Percentiles rank a stretch among this genome's conserved stretches.
Conservation (phyloP, 2,329 filamentous ascomycete species). For the Elsinoe perseae region DNA sequence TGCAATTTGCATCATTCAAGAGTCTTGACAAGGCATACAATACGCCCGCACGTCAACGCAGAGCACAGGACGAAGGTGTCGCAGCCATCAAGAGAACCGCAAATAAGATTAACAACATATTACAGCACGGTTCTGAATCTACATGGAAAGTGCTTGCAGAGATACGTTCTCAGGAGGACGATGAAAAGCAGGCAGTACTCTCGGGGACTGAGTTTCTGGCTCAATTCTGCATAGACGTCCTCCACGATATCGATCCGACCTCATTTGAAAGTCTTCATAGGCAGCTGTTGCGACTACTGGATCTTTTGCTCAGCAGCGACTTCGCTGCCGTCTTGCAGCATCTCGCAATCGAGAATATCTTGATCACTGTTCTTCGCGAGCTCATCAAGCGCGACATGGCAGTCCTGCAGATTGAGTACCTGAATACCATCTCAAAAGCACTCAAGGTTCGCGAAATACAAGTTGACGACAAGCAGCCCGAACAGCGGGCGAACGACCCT, state of each 20-base stretch:
- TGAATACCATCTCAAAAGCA: conserved; percentile 16
- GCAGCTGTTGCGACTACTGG: conserved; percentile 21
- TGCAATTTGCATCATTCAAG: conserved; percentile 17
- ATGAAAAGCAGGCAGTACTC: neutral
- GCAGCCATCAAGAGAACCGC: conserved; percentile 71
- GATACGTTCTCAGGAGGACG: neutral
- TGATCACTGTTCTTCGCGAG: conserved; percentile 23
- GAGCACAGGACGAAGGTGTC: conserved; percentile 18
- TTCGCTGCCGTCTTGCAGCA: conserved; percentile 18
- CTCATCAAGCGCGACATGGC: conserved; percentile 21
- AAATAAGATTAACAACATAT: conserved; percentile 62
- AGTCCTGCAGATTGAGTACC: conserved; percentile 22
- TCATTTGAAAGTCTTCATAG: conserved; percentile 18
- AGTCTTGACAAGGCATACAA: neutral
- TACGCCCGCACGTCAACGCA: conserved; percentile 11
- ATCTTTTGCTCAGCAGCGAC: conserved; percentile 21
- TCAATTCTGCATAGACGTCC: conserved; percentile 20
- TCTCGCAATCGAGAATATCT: conserved; percentile 23
- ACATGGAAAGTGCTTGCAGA: conserved; percentile 48
- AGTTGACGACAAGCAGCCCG: neutral
- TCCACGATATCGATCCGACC: conserved; percentile 14
- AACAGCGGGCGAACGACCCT: neutral
- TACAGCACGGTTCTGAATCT: conserved; percentile 59
- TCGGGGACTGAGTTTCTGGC: conserved; percentile 22
- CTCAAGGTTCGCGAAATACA: conserved; percentile 10